Conservation (phyloP, 768 basidiomycete genomes). For the Crassisporium funariophilum region DNA sequence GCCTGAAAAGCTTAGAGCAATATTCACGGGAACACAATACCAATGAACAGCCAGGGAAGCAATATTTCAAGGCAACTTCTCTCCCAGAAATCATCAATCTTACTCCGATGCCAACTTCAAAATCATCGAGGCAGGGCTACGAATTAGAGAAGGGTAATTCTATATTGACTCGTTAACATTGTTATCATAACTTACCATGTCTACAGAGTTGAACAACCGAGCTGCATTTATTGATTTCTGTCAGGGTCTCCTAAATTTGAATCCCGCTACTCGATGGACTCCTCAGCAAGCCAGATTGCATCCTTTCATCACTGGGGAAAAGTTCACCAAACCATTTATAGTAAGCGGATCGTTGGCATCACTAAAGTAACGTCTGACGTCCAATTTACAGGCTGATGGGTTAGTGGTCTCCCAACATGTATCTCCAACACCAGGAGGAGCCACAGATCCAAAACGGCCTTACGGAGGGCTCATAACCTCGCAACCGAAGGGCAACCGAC, state of each 20-base stretch:
- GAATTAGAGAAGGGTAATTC: constrained; percentile 88
- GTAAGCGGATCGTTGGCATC: constrained; percentile 44
- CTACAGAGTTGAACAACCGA: constrained; percentile 87
- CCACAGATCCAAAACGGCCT: constrained; percentile 77
- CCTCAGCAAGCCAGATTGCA: constrained; percentile 95
- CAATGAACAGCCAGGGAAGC: constrained; percentile 97
- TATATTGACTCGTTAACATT: neutral
- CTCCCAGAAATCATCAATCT: constrained; percentile 95
- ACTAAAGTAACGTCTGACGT: constrained; percentile 3
- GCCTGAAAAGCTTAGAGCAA: constrained; percentile 90
- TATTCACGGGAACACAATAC: constrained; percentile 95
- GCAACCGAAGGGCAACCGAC: constrained; percentile 82
- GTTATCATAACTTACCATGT: constrained; percentile 5
- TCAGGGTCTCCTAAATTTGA: constrained; percentile 89
- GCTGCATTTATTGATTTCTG: constrained; percentile 98
- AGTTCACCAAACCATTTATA: constrained; percentile 84
- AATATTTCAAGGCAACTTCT: constrained; percentile 95
- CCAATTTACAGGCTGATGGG: constrained; percentile 52
- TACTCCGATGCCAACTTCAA: constrained; percentile 88
- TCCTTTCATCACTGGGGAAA: constrained; percentile 98
- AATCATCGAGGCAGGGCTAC: constrained; percentile 70
- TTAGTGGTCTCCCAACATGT: constrained; percentile 34
- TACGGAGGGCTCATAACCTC: constrained; percentile 92
- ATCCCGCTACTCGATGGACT: constrained; percentile 95
- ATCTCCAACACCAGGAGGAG: constrained; percentile 27